Percentiles rank a stretch among this genome's conserved stretches.
Evolutionary conservation across 108 stramenopile genomes (phyloP).

Genomic region (Discostella pseudostelligera): DNA sequence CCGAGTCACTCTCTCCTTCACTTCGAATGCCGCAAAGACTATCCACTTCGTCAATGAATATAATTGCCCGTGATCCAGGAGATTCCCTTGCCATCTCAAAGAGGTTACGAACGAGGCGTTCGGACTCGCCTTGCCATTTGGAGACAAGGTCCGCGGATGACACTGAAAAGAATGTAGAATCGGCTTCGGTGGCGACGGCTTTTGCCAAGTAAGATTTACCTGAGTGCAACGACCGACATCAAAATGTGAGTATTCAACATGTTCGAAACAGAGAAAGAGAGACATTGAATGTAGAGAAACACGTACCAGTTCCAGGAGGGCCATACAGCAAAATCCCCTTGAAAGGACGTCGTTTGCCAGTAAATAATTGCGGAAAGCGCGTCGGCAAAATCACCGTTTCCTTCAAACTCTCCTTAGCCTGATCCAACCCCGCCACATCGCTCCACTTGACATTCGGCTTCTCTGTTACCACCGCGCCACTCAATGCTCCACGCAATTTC

Average conservation of each 20-base stretch:
- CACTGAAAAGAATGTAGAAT: conserved; percentile 96
- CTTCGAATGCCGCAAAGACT: conserved; percentile 71
- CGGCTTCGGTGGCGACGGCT: conserved; percentile 99
- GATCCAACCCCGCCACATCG: conserved; percentile 96
- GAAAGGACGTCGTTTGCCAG: conserved; percentile 90
- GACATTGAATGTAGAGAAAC: not conserved
- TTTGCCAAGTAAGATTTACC: conserved; percentile 98
- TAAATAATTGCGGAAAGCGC: conserved; percentile 93
- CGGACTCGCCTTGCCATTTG: conserved; percentile 99
- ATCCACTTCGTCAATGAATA: conserved; percentile 98
- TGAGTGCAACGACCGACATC: conserved; percentile 9
- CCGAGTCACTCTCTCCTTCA: conserved; percentile 93
- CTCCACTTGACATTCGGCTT: conserved; percentile 98
- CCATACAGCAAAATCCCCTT: conserved; percentile 97
- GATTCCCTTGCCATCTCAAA: conserved; percentile 98
- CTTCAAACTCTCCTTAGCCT: conserved; percentile 95
- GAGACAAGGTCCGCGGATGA: conserved; percentile 94
- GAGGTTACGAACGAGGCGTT: conserved; percentile 94
- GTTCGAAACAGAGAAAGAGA: not conserved
- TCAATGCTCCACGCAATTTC: conserved; percentile 80
- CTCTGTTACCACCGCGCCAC: conserved; percentile 85
- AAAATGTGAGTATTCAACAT: not conserved
- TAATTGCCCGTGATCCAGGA: conserved; percentile 83
- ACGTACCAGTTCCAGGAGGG: conserved; percentile 74
- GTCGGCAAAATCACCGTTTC: conserved; percentile 97